phyloP scores from a whole-genome alignment of 345 rosid species.

The Dimocarpus longan region DNA sequence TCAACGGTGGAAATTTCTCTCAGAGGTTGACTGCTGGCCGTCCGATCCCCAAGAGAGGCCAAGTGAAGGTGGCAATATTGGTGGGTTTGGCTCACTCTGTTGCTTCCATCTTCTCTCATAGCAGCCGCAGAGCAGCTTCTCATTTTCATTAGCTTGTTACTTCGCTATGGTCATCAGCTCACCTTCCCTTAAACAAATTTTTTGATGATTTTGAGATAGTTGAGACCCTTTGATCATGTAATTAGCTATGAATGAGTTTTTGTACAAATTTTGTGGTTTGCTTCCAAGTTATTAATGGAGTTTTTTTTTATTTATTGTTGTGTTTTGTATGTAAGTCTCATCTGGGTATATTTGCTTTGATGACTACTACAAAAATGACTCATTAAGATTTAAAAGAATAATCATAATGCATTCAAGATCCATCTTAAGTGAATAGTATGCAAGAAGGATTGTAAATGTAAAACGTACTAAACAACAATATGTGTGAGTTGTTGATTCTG shows the following conservation, averaged over 20 bases:
- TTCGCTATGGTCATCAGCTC: background rate
- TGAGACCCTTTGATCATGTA: background rate
- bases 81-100: slow-evolving; percentile 56
- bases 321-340: background rate
- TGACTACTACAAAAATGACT: no score
- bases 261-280: background rate
- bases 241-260: background rate
- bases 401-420: background rate
- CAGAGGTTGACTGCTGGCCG: slow-evolving; percentile 43
- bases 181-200: background rate
- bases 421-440: no score
- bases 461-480: background rate
- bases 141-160: slow-evolving; percentile 30
- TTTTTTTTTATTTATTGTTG: background rate
- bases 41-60: slow-evolving; percentile 74
- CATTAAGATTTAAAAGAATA: background rate
- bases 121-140: slow-evolving; percentile 26
- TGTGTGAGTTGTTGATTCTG: background rate
- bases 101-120: slow-evolving; percentile 54
- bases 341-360: background rate
- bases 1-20: slow-evolving; percentile 32
- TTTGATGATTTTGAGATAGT: slow-evolving; percentile 8
- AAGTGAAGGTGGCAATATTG: slow-evolving; percentile 66
- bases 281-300: background rate
- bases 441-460: no score